phyloP scores from a whole-genome alignment of 1,139 yeast species.

The Kodamaea ohmeri region DNA sequence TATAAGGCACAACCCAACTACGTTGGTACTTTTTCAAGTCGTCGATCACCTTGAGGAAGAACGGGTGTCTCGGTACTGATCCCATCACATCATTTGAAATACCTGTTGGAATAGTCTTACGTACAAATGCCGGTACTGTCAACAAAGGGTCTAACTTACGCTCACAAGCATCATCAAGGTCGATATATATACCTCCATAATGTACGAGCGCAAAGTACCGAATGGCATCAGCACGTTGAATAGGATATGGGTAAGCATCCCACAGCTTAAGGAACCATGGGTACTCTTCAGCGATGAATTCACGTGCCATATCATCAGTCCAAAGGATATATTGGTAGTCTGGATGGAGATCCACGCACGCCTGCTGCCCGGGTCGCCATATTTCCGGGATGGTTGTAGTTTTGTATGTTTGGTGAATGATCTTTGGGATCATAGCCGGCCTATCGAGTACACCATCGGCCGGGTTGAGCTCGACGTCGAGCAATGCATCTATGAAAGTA shows the following conservation, averaged over 20 bases:
- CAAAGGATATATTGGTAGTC: conserved; percentile 85
- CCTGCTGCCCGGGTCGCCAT: conserved; percentile 77
- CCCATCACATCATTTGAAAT: conserved; percentile 94
- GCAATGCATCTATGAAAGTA: conserved; percentile 59
- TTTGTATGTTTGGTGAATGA: conserved; percentile 91
- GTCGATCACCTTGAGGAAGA: conserved; percentile 69
- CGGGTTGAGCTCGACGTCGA: conserved; percentile 57
- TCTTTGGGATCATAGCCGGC: conserved; percentile 72
- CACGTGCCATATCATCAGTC: conserved; percentile 85
- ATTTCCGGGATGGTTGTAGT: conserved; percentile 71
- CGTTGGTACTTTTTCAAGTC: conserved; percentile 60
- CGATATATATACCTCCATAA: conserved; percentile 89
- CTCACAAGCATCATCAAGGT: conserved; percentile 85
- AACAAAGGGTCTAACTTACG: conserved; percentile 75
- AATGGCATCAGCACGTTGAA: conserved; percentile 90
- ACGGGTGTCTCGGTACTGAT: conserved; percentile 80
- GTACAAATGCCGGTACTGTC: conserved; percentile 77
- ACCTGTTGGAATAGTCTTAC: conserved; percentile 89
- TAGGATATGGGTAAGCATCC: conserved; percentile 75
- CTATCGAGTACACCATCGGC: conserved; percentile 36
- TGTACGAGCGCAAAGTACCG: conserved; percentile 80
- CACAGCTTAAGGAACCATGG: conserved; percentile 85
- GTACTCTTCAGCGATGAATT: conserved; percentile 72
- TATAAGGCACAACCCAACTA: conserved; percentile 80
- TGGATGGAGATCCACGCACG: conserved; percentile 75